A percentile compares a stretch with the other conserved stretches of the same genome.
phyloP scores from a whole-genome alignment of 2,329 filamentous ascomycete genomes.

The Cercospora berteroae region DNA sequence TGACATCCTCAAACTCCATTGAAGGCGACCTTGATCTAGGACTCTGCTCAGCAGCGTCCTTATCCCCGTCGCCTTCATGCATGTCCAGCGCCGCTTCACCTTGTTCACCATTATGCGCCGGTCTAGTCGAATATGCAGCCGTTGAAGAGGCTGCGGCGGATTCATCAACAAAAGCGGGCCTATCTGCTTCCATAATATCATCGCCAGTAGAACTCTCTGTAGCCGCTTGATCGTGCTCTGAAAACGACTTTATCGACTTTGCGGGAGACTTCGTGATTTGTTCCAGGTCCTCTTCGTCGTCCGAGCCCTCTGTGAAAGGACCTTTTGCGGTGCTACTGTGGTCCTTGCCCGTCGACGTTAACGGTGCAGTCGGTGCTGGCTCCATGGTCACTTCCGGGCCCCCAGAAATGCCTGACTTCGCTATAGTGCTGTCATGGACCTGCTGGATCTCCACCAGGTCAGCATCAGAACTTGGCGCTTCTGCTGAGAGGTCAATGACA shows the following conservation, averaged over 20 bases:
- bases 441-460: slow-evolving; percentile 39
- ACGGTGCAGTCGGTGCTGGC: neutral
- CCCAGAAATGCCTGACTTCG: slow-evolving; percentile 26
- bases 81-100: too few relatives aligned
- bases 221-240: neutral
- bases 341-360: neutral
- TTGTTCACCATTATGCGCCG: neutral
- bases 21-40: slow-evolving; percentile 15
- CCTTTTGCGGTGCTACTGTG: neutral
- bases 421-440: slow-evolving; percentile 45
- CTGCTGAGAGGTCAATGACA: slow-evolving; percentile 41
- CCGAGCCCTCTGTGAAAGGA: neutral
- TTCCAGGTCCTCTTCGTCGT: neutral
- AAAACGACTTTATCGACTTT: neutral
- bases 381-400: neutral
- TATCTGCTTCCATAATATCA: neutral
- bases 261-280: neutral
- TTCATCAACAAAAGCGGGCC: neutral
- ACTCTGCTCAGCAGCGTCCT: too few relatives aligned
- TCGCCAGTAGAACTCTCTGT: too few relatives aligned
- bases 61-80: too few relatives aligned
- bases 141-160: neutral
- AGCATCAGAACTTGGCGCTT: slow-evolving; percentile 8
- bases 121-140: neutral
- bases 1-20: slow-evolving; percentile 19